phyloP scores from a whole-genome alignment of 345 rosid genomes.

The Pugionium dolabratum region DNA sequence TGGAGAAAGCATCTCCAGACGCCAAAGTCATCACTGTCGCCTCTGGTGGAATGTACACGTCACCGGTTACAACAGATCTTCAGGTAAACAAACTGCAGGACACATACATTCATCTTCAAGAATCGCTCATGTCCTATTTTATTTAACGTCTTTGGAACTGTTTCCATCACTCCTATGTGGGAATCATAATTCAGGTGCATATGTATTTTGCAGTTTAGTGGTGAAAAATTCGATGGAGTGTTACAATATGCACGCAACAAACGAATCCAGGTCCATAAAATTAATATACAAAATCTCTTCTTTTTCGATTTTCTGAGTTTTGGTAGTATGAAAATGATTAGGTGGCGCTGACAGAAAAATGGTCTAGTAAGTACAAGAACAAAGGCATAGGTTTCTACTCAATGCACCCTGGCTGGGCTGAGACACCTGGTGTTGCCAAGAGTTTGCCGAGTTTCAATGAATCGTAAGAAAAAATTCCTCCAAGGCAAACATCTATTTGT shows the following conservation, averaged over 20 bases:
- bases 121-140: neutral
- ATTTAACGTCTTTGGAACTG: neutral
- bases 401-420: slow-evolving; percentile 98
- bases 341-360: slow-evolving; percentile 83
- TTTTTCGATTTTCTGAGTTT: neutral
- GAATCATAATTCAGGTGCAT: neutral
- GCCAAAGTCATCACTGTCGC: slow-evolving; percentile 84
- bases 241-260: slow-evolving; percentile 83
- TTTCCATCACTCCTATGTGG: neutral
- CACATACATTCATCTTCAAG: neutral
- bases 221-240: slow-evolving; percentile 58
- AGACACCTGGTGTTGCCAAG: slow-evolving; percentile 78
- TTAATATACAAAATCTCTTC: neutral
- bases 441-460: slow-evolving; percentile 65
- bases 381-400: slow-evolving; percentile 81
- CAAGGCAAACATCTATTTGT: neutral
- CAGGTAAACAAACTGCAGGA: slow-evolving; percentile 49
- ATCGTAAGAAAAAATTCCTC: slow-evolving; percentile 42
- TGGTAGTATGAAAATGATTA: slow-evolving; percentile 22
- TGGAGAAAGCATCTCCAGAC: slow-evolving; percentile 79
- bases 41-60: slow-evolving; percentile 87
- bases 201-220: slow-evolving; percentile 49
- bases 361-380: slow-evolving; percentile 69
- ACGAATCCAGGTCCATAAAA: slow-evolving; percentile 68
- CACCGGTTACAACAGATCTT: slow-evolving; percentile 75